Evolutionary conservation across 345 rosid genomes (phyloP), one percentile per base, ranked within the genome.

Genomic region (Eucalyptus sp.): DNA sequence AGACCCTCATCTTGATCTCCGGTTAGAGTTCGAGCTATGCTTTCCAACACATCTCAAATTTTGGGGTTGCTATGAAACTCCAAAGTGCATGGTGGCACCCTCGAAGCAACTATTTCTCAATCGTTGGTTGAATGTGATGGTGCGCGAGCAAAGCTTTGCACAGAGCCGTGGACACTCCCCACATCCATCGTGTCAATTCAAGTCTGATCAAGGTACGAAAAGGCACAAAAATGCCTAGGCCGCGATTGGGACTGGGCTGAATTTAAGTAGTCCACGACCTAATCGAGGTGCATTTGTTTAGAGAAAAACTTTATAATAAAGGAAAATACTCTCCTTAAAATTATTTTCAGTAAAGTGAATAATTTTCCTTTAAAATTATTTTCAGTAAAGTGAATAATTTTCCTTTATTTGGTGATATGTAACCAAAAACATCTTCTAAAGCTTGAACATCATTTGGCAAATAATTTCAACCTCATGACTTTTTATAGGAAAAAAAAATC

Each of bases 301-400:
- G 10, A 52, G 58, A 52, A 52, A 52, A 20, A 20, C 4, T 52
- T 52, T 52, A 52, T 18, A 52, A 18, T 20, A 8, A 52, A 52
- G 10, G 5, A 52, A 52, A 52, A 52, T 52, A 7, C 25, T 52
- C 8, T 18, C 25, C 5, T 0, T 52, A 2, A 52, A 52, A 52
- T 52, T 1, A 3, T 18, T 52, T 52, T 52, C 0, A 18, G 56
- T 52, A 52, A 52, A 1, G 10, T 18, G 56, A 2, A 52, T 52
- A 1, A 18, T n/a, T n/a, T n/a, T n/a, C n/a, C n/a, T n/a, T 0
- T 52, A 2, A 52, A 52, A 52, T 52, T 1, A 3, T 18, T 52
- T 52, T 52, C 0, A 18, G 58, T 52, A 18, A 18, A 1, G 4
- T 18, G 58, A 2, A 52, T 52, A 1, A 18, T 52, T 18, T 52